Base-by-base conservation (phyloP, 805 yeast genomes). In the Wickerhamomyces hampshirensis region DNA sequence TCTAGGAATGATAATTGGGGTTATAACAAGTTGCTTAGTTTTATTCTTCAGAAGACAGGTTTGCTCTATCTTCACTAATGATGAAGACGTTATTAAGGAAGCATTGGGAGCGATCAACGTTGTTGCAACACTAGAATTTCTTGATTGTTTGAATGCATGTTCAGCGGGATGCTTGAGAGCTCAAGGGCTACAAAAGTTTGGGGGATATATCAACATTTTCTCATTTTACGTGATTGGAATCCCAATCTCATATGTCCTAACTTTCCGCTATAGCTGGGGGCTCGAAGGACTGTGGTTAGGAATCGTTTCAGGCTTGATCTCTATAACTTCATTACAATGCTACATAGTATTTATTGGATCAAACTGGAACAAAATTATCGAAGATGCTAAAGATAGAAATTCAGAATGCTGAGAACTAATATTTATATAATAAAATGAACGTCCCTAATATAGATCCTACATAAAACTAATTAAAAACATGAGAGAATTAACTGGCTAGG, bases 91-190 rank as follows among this genome's bases (percentile, higher is more conserved):
- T 5, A 64, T 80, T 16, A 46, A 53, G 0, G 58, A 74, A 31
- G 74, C 80, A n/a, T 66, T 67, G 11, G 47, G 53, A n/a, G 66
- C 80, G 6, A 56, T 85, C 33, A 80, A 81, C 0, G 57, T 82
- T 28, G 77, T 81, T 18, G 86, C 86, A 2, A 33, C 76, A 18
- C 75, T 82, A 48, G 93, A 85, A 53, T 53, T 83, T 26, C 69
- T 76, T 34, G 96, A 88, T 56, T 69, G 84, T 4, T 53, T 78
- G 33, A 84, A 84, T 48, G 84, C 85, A 4, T 75, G 84, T 6
- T 70, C 79, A 11, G 94, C 93, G 3, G 91, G 96, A 1, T 69
- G 88, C 18, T 65, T 88, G 42, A 68, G 96, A 43, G 95, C 95
- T 15, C 94, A 84, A 59, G 94, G 96, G 5, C 69, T 84, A 52